Evolutionary conservation across 2,329 filamentous ascomycete genomes (phyloP), one percentile per base, ranked within the genome.

Genomic region (Cytospora piceicola): DNA sequence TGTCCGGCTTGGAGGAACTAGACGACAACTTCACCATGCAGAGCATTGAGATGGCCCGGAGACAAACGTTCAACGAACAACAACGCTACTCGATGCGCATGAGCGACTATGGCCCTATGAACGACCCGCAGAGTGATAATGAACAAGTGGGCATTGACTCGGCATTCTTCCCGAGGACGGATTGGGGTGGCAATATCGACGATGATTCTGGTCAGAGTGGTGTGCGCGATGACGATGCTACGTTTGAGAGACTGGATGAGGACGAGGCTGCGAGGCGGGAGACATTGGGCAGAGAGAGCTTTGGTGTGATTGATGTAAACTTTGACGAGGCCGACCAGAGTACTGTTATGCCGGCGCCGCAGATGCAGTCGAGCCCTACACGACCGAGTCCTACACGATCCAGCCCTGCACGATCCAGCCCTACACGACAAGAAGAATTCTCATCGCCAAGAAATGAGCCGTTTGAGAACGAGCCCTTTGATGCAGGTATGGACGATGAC

Each of bases 31-130:
- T 81, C 67, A 89, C 87, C 0, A 74, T 82, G 51, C 81, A 83
- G 66, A 88, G 87, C 2, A 81, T 90, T 32, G 88, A 90, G 75
- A 72, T 88, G 58, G 83, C 86, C 9, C 79, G 87, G 32, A 78
- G 87, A 58, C 75, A 79, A 56, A 78, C 79, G 0, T 72, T 75
- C 4, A 77, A 77, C 4, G 55, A 59, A 14, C 66, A 63, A 14
- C 52, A 51, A 46, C 76, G 84, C 34, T 71, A 83, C 34, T 85
- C 83, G 14, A 75, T 88, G 61, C 77, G 82, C 29, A 78, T 83
- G 72, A 88, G 85, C 70, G 86, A 88, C 72, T 82, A 78, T 53
- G 66, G 73, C 15, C 72, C 70, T 20, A 74, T 72, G 27, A 76
- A 73, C 15, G 77, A 77, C 4, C 69, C 75, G 61, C 71, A 72